Evolutionary conservation across 1,284 basidiomycete genomes (phyloP), one percentile per base, ranked within the genome.

Genomic region (Leccinum angustisporum): DNA sequence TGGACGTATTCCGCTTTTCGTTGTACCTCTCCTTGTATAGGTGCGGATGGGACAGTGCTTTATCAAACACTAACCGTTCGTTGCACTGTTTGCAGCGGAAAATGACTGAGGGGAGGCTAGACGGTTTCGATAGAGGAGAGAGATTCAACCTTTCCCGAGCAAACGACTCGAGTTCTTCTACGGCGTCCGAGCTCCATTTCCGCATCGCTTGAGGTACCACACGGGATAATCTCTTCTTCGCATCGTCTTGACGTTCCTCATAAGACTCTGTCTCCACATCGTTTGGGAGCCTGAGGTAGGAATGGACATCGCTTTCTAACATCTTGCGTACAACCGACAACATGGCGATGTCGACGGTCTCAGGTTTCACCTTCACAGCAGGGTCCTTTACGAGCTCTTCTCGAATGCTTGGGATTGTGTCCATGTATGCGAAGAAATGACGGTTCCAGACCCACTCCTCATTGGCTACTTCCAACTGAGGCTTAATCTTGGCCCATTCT

Each of bases 61-160:
- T 14, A 11, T 63, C 58, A 34, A 69, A 66, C 31, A 13, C 10
- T 4, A 63, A 27, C 36, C 63, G 53, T 25, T 25, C 5, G 16
- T 4, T 16, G 31, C 65, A 68, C 27, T 1, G 18, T 30, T 16
- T 65, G 48, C 65, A 66, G 16, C 30, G 54, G 33, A 70, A 68
- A 38, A 70, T 51, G 11, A 70, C 58, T 11, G 38, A 63, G 14
- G 46, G 59, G 18, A 66, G 58, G 21, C 10, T 2, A 48, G 58
- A 67, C 2, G 58, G 58, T 18, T 69, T 56, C 31, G 58, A 62
- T 3, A 27, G 16, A 33, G 52, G 36, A 2, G 55, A 7, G 21
- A 63, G 53, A 50, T 13, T 14, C 14, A 66, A 9, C 30, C 43
- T 14, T 43, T 54, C 11, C 38, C 53, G 63, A 34, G 66, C 59